These are phyloP conservation scores for Paraphaeosphaeria minitans DNA, from an alignment of 2,329 filamentous ascomycete genomes.

Conservation along the genomic window DNA sequence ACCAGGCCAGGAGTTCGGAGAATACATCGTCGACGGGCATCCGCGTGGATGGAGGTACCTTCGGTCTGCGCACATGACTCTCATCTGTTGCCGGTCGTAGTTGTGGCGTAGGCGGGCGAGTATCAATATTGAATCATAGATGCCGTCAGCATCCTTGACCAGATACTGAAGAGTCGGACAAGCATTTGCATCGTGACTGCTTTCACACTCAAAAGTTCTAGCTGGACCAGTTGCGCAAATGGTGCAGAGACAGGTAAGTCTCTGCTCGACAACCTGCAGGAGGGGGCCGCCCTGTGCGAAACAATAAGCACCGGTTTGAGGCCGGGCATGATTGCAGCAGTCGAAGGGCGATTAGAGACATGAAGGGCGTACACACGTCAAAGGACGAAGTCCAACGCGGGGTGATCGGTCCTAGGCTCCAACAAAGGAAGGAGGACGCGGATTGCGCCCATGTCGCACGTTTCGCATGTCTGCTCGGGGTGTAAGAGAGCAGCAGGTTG, in stretches of 20 bases:
- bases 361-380: neutral
- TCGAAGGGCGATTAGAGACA: constrained; percentile 3
- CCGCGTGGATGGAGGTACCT: constrained; percentile 6
- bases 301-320: neutral
- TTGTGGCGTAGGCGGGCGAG: neutral
- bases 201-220: constrained; percentile 1
- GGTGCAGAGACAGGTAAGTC: neutral
- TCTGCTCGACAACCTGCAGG: neutral
- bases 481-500: neutral
- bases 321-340: neutral
- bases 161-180: neutral
- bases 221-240: neutral
- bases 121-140: constrained; percentile 12
- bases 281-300: neutral
- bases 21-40: neutral
- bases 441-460: constrained; percentile 1
- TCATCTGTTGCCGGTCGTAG: neutral
- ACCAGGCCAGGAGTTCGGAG: neutral
- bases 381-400: constrained; percentile 11
- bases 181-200: neutral
- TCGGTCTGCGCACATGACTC: neutral
- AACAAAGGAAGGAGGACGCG: constrained; percentile 13
- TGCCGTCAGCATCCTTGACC: neutral
- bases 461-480: constrained; percentile 7
- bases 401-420: constrained; percentile 14